Conservation (phyloP, 2,329 filamentous ascomycete genomes). For the Coniella lustricola region DNA sequence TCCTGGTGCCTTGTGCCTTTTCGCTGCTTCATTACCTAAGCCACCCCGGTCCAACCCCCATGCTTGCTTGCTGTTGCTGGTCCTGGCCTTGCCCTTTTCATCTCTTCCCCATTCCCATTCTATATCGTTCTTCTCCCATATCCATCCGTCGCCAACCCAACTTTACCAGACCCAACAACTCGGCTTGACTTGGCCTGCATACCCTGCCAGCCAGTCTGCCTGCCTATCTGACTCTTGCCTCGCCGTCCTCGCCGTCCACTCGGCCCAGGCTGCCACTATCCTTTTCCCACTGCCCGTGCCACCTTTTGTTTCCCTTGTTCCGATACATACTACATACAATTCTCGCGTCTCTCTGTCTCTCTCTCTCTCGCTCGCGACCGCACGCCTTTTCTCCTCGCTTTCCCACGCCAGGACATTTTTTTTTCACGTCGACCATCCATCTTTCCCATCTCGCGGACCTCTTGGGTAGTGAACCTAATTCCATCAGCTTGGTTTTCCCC, state of each 20-base stretch:
- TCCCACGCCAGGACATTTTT: no score
- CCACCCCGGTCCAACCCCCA: conserved; percentile 4
- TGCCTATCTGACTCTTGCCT: no score
- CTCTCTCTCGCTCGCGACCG: no score
- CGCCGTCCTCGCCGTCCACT: background rate
- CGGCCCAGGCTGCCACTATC: background rate
- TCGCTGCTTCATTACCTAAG: conserved; percentile 12
- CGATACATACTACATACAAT: background rate
- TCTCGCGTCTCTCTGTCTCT: no score
- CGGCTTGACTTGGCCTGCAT: no score
- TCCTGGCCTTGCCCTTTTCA: conserved; percentile 13
- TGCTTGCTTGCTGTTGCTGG: background rate
- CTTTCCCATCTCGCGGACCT: background rate
- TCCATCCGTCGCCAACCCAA: no score
- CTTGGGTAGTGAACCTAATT: no score
- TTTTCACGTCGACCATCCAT: no score
- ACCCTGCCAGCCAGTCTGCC: no score
- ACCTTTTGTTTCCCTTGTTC: background rate
- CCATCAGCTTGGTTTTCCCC: conserved; percentile 3
- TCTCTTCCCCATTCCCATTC: conserved; percentile 9
- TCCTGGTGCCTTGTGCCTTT: no score
- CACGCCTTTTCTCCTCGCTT: no score
- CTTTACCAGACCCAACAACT: no score
- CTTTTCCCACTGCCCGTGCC: background rate
- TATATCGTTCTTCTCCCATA: conserved; percentile 8